Percentiles rank a stretch among this genome's conserved stretches.
phyloP scores from a whole-genome alignment of 179 eudicot genomes.

The Vitellaria paradoxa region DNA sequence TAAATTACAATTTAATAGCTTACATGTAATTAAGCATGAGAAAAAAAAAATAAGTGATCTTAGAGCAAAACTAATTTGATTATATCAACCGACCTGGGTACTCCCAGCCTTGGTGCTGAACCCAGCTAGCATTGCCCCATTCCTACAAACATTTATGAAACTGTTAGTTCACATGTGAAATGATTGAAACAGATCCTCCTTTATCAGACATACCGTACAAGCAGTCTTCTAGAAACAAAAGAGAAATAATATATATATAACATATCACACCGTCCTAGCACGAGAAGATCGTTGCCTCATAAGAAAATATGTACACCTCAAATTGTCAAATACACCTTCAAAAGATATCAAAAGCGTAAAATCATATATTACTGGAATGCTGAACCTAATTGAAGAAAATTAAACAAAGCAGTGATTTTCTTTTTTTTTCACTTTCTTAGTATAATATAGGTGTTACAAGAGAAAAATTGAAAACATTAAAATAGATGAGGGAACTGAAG shows the following conservation, averaged over 20 bases:
- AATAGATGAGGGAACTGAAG: too few species aligned
- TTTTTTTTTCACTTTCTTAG: neutral
- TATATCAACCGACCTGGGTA: slow-evolving; percentile 46
- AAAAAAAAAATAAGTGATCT: neutral
- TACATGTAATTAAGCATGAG: neutral
- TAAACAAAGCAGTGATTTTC: neutral
- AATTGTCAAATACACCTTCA: neutral
- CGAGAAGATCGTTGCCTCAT: neutral
- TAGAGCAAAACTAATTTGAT: neutral
- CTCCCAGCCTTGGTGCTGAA: slow-evolving; percentile 57
- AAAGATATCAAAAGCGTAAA: neutral
- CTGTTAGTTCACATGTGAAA: neutral
- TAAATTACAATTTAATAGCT: neutral
- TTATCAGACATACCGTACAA: neutral
- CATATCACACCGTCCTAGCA: neutral
- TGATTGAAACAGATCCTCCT: neutral
- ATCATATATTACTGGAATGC: too few species aligned
- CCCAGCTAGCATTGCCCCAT: slow-evolving; percentile 63
- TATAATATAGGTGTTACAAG: neutral
- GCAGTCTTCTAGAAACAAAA: neutral
- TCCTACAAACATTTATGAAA: slow-evolving; percentile 41
- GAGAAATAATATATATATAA: neutral
- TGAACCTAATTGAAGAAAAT: neutral
- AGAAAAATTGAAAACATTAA: neutral
- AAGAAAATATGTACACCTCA: neutral